Conservation (phyloP, 1,284 basidiomycete genomes). For the Pseudozyma sp. region DNA sequence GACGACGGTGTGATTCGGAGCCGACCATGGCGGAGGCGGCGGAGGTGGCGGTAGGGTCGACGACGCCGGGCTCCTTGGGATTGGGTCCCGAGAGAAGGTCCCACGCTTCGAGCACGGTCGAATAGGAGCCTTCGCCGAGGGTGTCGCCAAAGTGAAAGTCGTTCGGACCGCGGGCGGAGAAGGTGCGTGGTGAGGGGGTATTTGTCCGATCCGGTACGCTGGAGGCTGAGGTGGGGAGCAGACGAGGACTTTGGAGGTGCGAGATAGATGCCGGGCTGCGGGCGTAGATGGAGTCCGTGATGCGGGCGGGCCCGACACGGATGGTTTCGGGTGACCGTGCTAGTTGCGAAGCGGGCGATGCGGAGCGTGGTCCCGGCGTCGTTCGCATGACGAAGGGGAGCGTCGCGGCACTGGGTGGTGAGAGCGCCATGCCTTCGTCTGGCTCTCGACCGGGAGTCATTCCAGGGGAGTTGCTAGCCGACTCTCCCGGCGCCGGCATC, state of each 20-base stretch:
- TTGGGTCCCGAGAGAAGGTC: slow-evolving; percentile 51
- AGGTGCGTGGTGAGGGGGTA: slow-evolving; percentile 20
- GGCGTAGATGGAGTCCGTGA: slow-evolving; percentile 43
- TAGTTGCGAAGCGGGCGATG: slow-evolving; percentile 38
- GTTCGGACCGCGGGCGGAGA: slow-evolving; percentile 47
- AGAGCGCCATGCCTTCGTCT: slow-evolving; percentile 18
- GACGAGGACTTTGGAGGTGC: slow-evolving; percentile 32
- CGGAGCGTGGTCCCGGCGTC: slow-evolving; percentile 20
- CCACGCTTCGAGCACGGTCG: slow-evolving; percentile 67
- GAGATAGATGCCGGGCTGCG: slow-evolving; percentile 39
- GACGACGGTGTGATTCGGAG: slow-evolving; percentile 22
- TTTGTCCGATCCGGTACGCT: slow-evolving; percentile 17
- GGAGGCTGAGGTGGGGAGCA: slow-evolving; percentile 20
- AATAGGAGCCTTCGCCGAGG: slow-evolving; percentile 67
- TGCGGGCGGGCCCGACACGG: slow-evolving; percentile 22
- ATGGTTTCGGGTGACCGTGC: slow-evolving; percentile 49
- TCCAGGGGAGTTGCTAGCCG: not conserved
- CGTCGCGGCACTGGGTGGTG: slow-evolving; percentile 10
- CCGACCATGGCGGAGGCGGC: slow-evolving; percentile 55
- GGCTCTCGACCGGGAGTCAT: slow-evolving; percentile 1
- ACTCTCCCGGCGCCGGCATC: not conserved
- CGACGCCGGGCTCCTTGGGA: slow-evolving; percentile 35
- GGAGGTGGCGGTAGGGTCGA: slow-evolving; percentile 38
- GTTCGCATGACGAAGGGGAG: slow-evolving; percentile 16
- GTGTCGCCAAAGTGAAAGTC: slow-evolving; percentile 68